phyloP scores from a whole-genome alignment of 2,329 filamentous ascomycete species.

The Pestalotiopsis sp. region DNA sequence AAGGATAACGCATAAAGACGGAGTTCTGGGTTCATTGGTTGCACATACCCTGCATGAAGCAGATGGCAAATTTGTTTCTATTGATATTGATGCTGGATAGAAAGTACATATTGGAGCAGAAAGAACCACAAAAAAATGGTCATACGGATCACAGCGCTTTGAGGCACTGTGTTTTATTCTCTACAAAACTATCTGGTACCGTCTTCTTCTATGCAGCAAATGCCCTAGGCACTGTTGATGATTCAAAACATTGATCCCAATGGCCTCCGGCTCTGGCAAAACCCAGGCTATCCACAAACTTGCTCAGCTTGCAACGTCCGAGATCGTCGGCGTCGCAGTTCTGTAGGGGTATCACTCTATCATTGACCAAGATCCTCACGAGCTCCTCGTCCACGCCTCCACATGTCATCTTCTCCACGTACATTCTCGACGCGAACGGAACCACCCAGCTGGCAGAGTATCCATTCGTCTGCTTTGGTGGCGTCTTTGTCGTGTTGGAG shows the following conservation, averaged over 20 bases:
- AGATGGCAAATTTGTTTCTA: not conserved
- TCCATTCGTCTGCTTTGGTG: slow-evolving; percentile 59
- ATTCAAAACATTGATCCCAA: slow-evolving; percentile 68
- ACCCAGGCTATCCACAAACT: slow-evolving; percentile 73
- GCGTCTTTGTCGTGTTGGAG: slow-evolving; percentile 50
- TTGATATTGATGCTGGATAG: not conserved
- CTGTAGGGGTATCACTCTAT: slow-evolving; percentile 73
- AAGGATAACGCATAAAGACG: slow-evolving; percentile 1
- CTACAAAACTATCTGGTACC: too few species aligned
- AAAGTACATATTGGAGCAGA: not conserved
- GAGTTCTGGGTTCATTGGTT: not conserved
- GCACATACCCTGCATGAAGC: not conserved
- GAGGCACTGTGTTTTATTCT: too few species aligned
- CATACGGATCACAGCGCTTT: too few species aligned
- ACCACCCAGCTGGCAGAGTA: slow-evolving; percentile 80
- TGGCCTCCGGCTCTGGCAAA: slow-evolving; percentile 74
- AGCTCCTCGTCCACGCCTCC: slow-evolving; percentile 59
- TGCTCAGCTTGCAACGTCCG: slow-evolving; percentile 70
- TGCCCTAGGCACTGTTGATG: not conserved
- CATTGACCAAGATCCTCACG: slow-evolving; percentile 82
- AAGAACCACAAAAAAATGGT: not conserved
- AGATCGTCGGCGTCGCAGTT: slow-evolving; percentile 71
- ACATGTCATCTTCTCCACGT: slow-evolving; percentile 87
- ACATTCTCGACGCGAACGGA: slow-evolving; percentile 79
- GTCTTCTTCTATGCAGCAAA: not conserved